Conservation (phyloP, 306 rosid genomes). For the Citrullus mucosospermus region DNA sequence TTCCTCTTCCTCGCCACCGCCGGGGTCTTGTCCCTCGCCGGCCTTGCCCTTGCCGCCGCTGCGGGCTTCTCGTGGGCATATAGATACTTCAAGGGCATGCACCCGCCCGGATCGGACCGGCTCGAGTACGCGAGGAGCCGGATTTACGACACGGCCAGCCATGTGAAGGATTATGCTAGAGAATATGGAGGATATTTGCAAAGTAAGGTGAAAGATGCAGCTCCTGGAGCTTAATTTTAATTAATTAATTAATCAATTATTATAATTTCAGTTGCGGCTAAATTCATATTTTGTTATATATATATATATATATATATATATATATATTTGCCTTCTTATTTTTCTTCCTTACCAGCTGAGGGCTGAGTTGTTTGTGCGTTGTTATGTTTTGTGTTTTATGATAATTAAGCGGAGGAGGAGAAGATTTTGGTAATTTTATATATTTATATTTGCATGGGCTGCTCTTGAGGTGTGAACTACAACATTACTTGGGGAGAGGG, state of each 20-base stretch:
- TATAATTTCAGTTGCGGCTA: background rate
- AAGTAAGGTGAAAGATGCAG: conserved; percentile 66
- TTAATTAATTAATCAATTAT: too few relatives aligned
- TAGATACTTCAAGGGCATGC: conserved; percentile 50
- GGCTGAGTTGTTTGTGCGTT: background rate
- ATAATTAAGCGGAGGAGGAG: background rate
- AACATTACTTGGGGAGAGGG: too few relatives aligned
- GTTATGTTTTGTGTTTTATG: too few relatives aligned
- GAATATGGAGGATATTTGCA: conserved; percentile 84
- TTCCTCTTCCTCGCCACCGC: conserved; percentile 20
- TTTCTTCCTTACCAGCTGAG: background rate
- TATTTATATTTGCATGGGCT: too few relatives aligned
- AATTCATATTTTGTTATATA: too few relatives aligned
- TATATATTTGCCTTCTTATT: background rate
- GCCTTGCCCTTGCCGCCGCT: conserved; percentile 18
- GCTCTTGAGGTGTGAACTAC: too few relatives aligned
- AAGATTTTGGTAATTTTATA: background rate
- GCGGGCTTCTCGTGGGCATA: conserved; percentile 49
- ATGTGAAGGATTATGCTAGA: conserved; percentile 73
- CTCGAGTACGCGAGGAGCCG: conserved; percentile 61
- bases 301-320: too few relatives aligned
- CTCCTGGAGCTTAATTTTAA: conserved; percentile 58
- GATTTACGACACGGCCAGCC: conserved; percentile 64
- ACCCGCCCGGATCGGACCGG: conserved; percentile 74
- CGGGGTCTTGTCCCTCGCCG: conserved; percentile 32